A percentile compares a stretch with the other conserved stretches of the same genome.
Evolutionary conservation across 768 basidiomycete species (phyloP).

Genomic region (Boletus reticulatus): DNA sequence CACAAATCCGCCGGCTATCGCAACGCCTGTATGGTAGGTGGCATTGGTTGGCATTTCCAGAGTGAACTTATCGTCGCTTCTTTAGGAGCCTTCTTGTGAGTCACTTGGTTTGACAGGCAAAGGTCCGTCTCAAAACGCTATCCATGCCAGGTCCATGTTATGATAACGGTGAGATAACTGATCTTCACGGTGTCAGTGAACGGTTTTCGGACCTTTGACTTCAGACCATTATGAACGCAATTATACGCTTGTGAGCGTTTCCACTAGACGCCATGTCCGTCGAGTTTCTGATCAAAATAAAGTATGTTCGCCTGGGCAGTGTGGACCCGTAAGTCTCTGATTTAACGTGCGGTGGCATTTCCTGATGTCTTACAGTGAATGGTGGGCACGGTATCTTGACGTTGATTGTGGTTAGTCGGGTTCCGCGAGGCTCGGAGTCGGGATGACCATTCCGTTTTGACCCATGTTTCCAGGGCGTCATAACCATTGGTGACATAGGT

Average conservation of each 20-base stretch:
- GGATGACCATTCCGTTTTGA: not conserved
- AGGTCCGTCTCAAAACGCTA: not conserved
- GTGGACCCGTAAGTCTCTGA: constrained; percentile 41
- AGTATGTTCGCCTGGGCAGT: constrained; percentile 50
- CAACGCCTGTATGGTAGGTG: constrained; percentile 43
- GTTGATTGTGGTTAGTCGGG: constrained; percentile 42
- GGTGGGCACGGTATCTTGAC: constrained; percentile 41
- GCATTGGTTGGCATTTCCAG: too few species aligned
- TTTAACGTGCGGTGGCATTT: not conserved
- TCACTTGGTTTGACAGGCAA: not conserved
- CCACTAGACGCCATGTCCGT: not conserved
- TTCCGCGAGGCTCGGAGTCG: not conserved
- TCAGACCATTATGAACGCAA: constrained; percentile 48
- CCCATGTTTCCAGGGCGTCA: constrained; percentile 22
- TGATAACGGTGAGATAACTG: constrained; percentile 43
- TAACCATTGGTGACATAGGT: constrained; percentile 48
- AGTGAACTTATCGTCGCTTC: not conserved
- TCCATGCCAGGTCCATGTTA: constrained; percentile 46
- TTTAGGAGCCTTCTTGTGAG: constrained; percentile 55
- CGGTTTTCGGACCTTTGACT: not conserved
- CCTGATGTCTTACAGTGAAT: constrained; percentile 39
- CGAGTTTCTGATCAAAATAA: not conserved
- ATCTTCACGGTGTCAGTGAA: not conserved
- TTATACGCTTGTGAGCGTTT: constrained; percentile 38
- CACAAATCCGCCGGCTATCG: constrained; percentile 42